Evolutionary conservation across 441 rosid genomes (phyloP), one percentile per base, ranked within the genome.

Genomic region (Flueggea neowawraea): DNA sequence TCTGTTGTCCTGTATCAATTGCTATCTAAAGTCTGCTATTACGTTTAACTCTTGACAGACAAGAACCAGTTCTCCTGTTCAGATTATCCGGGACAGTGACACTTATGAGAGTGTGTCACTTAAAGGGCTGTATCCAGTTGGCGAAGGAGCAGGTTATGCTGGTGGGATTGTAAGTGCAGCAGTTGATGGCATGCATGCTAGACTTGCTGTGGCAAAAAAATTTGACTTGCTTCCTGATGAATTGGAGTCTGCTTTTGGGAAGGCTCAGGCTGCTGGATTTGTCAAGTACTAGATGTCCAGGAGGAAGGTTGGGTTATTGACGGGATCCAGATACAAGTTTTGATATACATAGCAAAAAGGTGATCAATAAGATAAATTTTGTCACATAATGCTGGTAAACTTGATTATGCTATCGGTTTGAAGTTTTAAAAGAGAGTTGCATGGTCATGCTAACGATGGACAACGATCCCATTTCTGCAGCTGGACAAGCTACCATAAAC

Each of bases 111-210:
- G 97, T 69, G 67, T 74, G 3, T 88, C 91, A 6, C 45, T 90
- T 57, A 80, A 79, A 76, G 91, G 95, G 67, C 83, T 93, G n/a
- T 93, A 90, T 68, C 97, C 95, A 41, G 74, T 87, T 31, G 98
- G 98, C 31, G 98, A 94, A 84, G 98, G 98, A 73, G 98, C 97
- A 66, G 98, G 98, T 17, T 94, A 90, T 69, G 95, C 98, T 31
- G 97, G 98, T 62, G 97, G 98, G 31, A 94, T 94, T 65, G 93
- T 94, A 36, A 94, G 97, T 75, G 97, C 98, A 16, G 98, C 97
- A 60, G 96, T 85, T 41, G 98, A 94, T 67, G 97, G 98, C 68
- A 83, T 90, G 93, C 82, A 82, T 53, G 82, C 87, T 0, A 97
- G 95, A 69, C 82, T 94, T 58, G 87, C 89, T 0, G 91, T 84